Conservation (phyloP, 768 basidiomycete genomes). For the Russula abietina region DNA sequence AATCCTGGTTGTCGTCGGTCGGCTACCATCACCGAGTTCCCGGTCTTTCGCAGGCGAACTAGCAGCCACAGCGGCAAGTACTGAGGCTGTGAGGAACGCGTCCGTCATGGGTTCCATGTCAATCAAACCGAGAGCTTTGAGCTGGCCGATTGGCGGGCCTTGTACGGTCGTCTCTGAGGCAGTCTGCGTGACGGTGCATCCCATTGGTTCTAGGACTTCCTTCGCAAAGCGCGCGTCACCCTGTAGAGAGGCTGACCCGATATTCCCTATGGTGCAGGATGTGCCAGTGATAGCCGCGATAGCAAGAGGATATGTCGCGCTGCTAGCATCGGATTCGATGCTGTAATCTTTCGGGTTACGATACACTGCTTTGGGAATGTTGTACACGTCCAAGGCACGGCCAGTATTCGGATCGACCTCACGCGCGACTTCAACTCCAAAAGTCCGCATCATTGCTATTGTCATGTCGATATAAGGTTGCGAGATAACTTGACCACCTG, state of each 20-base stretch:
- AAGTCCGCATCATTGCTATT: slow-evolving; percentile 92
- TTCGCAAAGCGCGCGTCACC: slow-evolving; percentile 97
- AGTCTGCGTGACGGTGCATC: slow-evolving; percentile 86
- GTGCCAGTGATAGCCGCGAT: slow-evolving; percentile 98
- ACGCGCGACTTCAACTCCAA: slow-evolving; percentile 74
- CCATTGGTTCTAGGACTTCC: slow-evolving; percentile 91
- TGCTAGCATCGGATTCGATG: slow-evolving; percentile 94
- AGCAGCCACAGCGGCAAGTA: slow-evolving; percentile 77
- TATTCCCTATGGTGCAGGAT: slow-evolving; percentile 87
- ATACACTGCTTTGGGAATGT: slow-evolving; percentile 78
- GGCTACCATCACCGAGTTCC: slow-evolving; percentile 32
- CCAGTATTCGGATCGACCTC: slow-evolving; percentile 55
- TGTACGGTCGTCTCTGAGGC: slow-evolving; percentile 84
- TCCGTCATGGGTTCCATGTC: slow-evolving; percentile 99
- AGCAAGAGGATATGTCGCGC: slow-evolving; percentile 94
- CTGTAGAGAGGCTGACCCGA: slow-evolving; percentile 85
- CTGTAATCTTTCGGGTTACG: slow-evolving; percentile 71
- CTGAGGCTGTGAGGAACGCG: slow-evolving; percentile 94
- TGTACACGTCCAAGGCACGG: slow-evolving; percentile 69
- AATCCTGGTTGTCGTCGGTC: slow-evolving; percentile 62
- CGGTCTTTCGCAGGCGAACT: slow-evolving; percentile 44
- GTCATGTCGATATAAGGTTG: slow-evolving; percentile 99
- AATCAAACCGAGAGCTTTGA: slow-evolving; percentile 78
- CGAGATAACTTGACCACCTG: slow-evolving; percentile 92
- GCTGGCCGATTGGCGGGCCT: slow-evolving; percentile 75